Evolutionary conservation across 139 green algal genomes (phyloP), one percentile per base, ranked within the genome.

Genomic region (Chlamydomonas asymmetrica): DNA sequence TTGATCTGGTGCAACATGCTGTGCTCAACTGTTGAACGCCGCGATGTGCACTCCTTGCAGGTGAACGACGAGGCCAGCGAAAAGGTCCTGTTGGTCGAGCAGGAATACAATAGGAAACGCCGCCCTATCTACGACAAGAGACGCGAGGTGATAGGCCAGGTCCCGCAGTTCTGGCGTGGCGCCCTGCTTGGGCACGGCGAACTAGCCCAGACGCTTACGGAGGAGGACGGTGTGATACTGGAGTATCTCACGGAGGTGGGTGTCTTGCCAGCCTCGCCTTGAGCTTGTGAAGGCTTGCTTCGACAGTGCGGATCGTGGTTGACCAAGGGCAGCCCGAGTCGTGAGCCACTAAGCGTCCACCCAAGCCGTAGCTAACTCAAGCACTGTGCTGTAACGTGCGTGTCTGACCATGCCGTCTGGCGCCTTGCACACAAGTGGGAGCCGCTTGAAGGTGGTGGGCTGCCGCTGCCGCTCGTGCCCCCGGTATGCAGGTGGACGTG

Each of bases 31-130:
- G n/a, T n/a, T n/a, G n/a, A n/a, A n/a, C n/a, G n/a, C n/a, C n/a
- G n/a, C n/a, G n/a, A n/a, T 52, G 45, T 27, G 59, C 63, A 73
- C 50, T 18, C 2, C 2, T 0, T 54, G 40, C 52, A 80, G 87
- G 70, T 92, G 5, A 90, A 91, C 38, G 84, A 89, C 10, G 75
- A 93, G 75, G 83, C 88, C 39, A 90, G 74, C 69, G 88, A 93
- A 39, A 78, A 84, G 52, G 81, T 94, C 34, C 76, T 92, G 64
- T 76, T 79, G 38, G 74, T 94, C 37, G 87, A 92, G 83, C 83
- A 91, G 74, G 85, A 92, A 63, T 93, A 88, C 82, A 93, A 89
- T 73, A 79, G 80, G 49, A 67, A 87, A 32, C 61, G 84, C 7
- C 63, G 76, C 34, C 88, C 88, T 5, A 67, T 90, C 1, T 91